phyloP scores from a whole-genome alignment of 148 eudicot species.

The Camellia granthamiana region DNA sequence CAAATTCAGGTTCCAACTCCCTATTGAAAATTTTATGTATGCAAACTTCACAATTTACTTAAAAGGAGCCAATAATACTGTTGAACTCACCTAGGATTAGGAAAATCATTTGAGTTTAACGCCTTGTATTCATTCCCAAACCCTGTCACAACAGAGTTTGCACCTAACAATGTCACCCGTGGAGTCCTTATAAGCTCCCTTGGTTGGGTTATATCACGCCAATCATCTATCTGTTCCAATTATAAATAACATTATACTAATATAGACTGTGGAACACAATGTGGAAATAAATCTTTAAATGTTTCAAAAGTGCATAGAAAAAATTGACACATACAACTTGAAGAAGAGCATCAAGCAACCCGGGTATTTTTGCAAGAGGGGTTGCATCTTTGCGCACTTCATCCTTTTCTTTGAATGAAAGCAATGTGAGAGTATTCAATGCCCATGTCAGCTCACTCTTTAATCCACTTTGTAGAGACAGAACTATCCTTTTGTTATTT shows the following conservation, averaged over 20 bases:
- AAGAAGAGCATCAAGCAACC: constrained; percentile 94
- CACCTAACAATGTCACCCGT: constrained; percentile 71
- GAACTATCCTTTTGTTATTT: constrained; percentile 85
- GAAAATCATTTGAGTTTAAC: constrained; percentile 41
- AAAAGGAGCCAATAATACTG: not conserved
- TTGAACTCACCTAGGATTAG: constrained; percentile 48
- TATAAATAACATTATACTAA: constrained; percentile 9
- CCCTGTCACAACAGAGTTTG: constrained; percentile 77
- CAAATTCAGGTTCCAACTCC: constrained; percentile 17
- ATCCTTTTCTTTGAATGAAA: constrained; percentile 95
- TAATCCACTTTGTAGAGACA: constrained; percentile 96
- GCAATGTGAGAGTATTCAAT: constrained; percentile 78
- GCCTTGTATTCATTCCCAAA: constrained; percentile 82
- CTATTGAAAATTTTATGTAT: not conserved
- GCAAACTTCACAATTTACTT: not conserved
- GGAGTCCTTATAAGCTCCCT: constrained; percentile 65
- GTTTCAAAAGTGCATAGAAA: not conserved
- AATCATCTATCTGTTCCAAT: constrained; percentile 80
- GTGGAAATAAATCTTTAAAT: not conserved
- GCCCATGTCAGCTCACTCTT: constrained; percentile 98
- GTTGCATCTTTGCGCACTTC: constrained; percentile 91
- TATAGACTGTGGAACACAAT: not conserved
- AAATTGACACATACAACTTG: constrained; percentile 68
- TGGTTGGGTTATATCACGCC: constrained; percentile 90
- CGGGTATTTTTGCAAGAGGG: constrained; percentile 86